Percentiles rank a stretch among this genome's conserved stretches.
Conservation (phyloP, 2,329 filamentous ascomycete genomes). For the Penicillium paneum region DNA sequence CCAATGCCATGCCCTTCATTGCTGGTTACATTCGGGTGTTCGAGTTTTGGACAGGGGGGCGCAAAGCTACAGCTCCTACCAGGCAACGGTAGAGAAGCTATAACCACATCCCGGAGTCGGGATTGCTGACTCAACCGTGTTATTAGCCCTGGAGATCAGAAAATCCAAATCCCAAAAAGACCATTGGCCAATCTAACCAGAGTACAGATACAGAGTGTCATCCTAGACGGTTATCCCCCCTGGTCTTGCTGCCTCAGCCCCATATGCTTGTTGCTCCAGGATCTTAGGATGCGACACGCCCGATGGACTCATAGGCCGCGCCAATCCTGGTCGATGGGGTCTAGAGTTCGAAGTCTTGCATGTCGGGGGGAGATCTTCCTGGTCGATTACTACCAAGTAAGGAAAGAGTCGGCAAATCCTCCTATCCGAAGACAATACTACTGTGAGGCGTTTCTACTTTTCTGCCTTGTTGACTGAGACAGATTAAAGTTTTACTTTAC, state of each 20-base stretch:
- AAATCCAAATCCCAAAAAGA: background rate
- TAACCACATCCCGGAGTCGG: conserved; percentile 8
- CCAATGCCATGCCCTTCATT: conserved; percentile 11
- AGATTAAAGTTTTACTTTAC: conserved; percentile 4
- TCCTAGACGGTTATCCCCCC: conserved; percentile 12
- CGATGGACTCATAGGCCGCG: background rate
- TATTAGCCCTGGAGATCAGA: background rate
- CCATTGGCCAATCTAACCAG: conserved; percentile 12
- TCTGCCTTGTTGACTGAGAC: background rate
- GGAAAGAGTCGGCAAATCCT: background rate
- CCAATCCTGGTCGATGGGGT: conserved; percentile 1
- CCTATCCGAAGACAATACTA: background rate
- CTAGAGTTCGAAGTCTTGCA: background rate
- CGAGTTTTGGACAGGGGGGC: conserved; percentile 9
- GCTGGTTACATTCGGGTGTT: conserved; percentile 18
- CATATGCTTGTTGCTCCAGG: conserved; percentile 22
- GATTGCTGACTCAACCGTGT: background rate
- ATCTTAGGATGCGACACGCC: conserved; percentile 12
- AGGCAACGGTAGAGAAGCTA: conserved; percentile 8
- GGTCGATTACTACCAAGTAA: background rate
- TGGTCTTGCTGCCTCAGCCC: conserved; percentile 11
- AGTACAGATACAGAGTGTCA: conserved; percentile 9
- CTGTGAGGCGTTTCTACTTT: background rate
- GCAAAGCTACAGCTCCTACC: background rate
- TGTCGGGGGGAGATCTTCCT: background rate